Evolutionary conservation across 352 stramenopile genomes (phyloP).

Genomic region (Pythium rhizo-oryzae): DNA sequence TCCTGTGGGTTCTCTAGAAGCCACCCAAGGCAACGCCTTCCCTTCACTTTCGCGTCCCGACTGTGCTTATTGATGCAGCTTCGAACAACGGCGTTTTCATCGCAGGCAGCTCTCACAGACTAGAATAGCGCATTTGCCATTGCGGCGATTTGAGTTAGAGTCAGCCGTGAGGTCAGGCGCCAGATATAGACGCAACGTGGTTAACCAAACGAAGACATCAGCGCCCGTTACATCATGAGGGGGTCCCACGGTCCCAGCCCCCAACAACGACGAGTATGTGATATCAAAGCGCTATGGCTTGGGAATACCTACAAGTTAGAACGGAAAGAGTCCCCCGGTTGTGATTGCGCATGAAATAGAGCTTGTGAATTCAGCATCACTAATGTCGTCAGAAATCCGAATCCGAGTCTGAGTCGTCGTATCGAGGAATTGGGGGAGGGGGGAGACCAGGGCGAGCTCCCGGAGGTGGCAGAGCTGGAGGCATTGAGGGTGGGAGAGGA

Average conservation of each 20-base stretch:
- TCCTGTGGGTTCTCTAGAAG: too few relatives aligned
- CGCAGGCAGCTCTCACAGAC: background rate
- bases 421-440: conserved; percentile 43
- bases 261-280: too few relatives aligned
- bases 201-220: too few relatives aligned
- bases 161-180: background rate
- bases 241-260: too few relatives aligned
- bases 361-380: too few relatives aligned
- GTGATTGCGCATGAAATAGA: background rate
- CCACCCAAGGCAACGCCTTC: too few relatives aligned
- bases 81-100: background rate
- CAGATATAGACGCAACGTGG: background rate
- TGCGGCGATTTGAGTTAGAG: background rate
- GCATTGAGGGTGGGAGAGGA: conserved; percentile 37
- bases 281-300: too few relatives aligned
- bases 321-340: background rate
- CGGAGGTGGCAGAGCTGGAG: conserved; percentile 35
- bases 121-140: conserved; percentile 5
- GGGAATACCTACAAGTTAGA: background rate
- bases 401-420: conserved; percentile 57
- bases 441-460: conserved; percentile 45
- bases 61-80: background rate
- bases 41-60: background rate
- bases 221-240: too few relatives aligned
- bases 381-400: conserved; percentile 27